Percentiles rank a stretch among this genome's conserved stretches.
phyloP scores from a whole-genome alignment of 106 monocot genomes.

The Xerophyta viscosa region DNA sequence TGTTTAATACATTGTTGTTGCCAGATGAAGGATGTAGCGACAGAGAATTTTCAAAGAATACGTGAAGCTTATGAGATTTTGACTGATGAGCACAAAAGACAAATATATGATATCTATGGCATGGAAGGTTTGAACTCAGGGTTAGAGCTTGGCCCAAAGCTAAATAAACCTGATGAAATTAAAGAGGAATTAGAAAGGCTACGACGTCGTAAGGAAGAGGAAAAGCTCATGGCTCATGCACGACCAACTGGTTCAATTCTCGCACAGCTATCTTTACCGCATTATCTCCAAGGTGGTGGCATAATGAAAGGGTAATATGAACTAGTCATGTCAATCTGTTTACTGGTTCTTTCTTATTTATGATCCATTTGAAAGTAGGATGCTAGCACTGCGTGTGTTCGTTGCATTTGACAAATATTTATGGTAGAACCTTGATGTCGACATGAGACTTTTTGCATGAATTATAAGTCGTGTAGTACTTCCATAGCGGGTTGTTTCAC shows the following conservation, averaged over 20 bases:
- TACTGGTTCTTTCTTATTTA: neutral
- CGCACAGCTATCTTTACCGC: constrained; percentile 72
- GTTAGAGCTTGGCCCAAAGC: constrained; percentile 70
- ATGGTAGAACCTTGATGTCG: too few species aligned
- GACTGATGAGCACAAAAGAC: constrained; percentile 63
- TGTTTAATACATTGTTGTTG: neutral
- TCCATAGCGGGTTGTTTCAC: too few species aligned
- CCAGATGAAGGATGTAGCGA: constrained; percentile 95
- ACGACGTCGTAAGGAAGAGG: constrained; percentile 55
- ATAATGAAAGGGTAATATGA: constrained; percentile 63
- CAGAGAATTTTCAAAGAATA: constrained; percentile 87
- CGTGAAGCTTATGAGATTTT: constrained; percentile 88
- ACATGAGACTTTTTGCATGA: too few species aligned
- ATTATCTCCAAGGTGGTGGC: constrained; percentile 65
- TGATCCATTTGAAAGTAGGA: too few species aligned
- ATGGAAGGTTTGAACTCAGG: constrained; percentile 89
- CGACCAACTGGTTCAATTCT: constrained; percentile 54
- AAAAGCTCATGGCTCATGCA: constrained; percentile 44
- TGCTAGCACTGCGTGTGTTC: too few species aligned
- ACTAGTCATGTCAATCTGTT: neutral
- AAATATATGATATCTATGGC: constrained; percentile 93
- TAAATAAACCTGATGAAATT: constrained; percentile 76
- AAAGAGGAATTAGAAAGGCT: constrained; percentile 84
- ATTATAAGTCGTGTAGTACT: too few species aligned
- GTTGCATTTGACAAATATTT: too few species aligned